Base-by-base conservation (phyloP, 129 eudicot genomes). In the Oenanthe sinensis region DNA sequence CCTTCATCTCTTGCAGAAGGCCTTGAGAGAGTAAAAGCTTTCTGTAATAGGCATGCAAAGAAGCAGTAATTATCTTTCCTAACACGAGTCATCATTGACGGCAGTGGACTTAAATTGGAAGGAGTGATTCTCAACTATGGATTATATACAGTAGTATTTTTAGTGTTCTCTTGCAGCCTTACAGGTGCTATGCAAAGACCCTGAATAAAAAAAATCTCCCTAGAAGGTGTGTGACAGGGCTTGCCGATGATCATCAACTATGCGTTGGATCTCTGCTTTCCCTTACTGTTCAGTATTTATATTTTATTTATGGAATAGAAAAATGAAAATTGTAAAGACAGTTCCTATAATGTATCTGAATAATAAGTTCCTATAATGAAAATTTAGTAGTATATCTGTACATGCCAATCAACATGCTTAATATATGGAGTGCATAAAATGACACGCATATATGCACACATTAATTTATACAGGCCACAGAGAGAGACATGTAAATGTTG, bases 1-100 rank as follows among this genome's bases (percentile, higher is more conserved):
- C 91, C 88, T 67, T 82, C 96, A 8, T 81, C 77, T 71, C 95
- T 93, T 42, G 82, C 54, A 76, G 98, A 93, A 62, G 98, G 93
- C 72, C 74, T 93, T 6, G 80, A 70, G 22, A 89, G 98, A 82
- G 67, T 93, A 39, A 89, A 86, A 73, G 84, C 89, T 33, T 93
- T 93, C 81, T 87, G 78, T 36, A 69, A 77, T 75, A 89, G 98
- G 80, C 95, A 93, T 79, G 89, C 93, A 73, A 86, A 85, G 83
- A 81, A 79, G 81, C 80, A 84, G 74, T 82, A 78, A 77, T 5
- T 13, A 12, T n/a, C 6, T 9, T 11, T n/a, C 52, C 75, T 39
- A 0, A 68, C 0, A 62, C 30, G 0, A 68, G 42, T 19, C 43
- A 5, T 36, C 48, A 20, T 71, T 30, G 24, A 40, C 49, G 22